Evolutionary conservation across 2,329 filamentous ascomycete genomes (phyloP).

Genomic region (Pyrenophora seminiperda): DNA sequence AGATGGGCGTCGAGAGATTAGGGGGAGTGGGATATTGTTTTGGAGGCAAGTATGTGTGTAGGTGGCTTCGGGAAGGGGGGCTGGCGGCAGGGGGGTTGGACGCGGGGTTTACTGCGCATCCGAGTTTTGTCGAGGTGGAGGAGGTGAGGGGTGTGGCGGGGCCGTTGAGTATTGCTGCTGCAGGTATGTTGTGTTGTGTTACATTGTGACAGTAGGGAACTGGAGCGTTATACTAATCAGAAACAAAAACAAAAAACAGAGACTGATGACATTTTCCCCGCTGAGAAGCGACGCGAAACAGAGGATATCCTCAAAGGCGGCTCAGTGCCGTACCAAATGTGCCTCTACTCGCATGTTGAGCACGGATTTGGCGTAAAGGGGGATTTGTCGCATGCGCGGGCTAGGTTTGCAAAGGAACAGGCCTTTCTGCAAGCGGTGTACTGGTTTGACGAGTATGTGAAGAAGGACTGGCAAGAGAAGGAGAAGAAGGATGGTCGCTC

Average conservation of each 20-base stretch:
- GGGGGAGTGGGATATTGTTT: constrained; percentile 76
- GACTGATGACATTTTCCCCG: constrained; percentile 64
- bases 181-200: no score
- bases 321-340: constrained; percentile 72
- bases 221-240: no score
- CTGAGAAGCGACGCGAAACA: constrained; percentile 60
- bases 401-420: constrained; percentile 77
- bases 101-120: constrained; percentile 76
- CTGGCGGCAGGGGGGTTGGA: constrained; percentile 67
- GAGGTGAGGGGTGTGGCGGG: constrained; percentile 64
- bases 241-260: constrained; percentile 52
- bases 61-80: constrained; percentile 63
- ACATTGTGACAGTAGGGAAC: no score
- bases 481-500: no score
- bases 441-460: constrained; percentile 74
- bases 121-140: constrained; percentile 69
- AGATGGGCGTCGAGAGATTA: constrained; percentile 60
- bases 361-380: constrained; percentile 78
- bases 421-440: constrained; percentile 77
- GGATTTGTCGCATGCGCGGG: constrained; percentile 62
- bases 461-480: constrained; percentile 24
- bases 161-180: constrained; percentile 67
- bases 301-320: constrained; percentile 64
- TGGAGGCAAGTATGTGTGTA: constrained; percentile 65
- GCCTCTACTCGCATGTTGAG: constrained; percentile 69